Evolutionary conservation across 345 rosid genomes (phyloP), one percentile per base, ranked within the genome.

Genomic region (Mangifera indica): DNA sequence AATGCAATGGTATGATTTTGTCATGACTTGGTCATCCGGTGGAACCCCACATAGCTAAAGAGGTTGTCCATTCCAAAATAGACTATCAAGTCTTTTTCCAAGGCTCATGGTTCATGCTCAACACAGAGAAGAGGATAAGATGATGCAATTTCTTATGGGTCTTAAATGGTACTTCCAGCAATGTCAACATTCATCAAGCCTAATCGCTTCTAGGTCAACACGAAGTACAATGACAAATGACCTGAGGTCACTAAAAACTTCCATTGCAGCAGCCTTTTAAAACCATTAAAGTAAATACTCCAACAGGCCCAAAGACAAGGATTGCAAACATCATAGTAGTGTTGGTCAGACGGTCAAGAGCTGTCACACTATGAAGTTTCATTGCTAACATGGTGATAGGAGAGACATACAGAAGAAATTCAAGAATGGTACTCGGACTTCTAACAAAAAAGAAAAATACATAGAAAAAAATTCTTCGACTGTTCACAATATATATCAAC

Each of bases 141-240:
- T 69, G 54, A 49, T 46, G 57, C 57, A 66, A 48, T 48, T 66
- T 26, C 34, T 20, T 66, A 66, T 66, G 21, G 61, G 37, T 37
- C 37, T n/a, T n/a, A n/a, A n/a, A n/a, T n/a, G n/a, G n/a, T n/a
- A n/a, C n/a, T n/a, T 58, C 15, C 10, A 34, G 40, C 3, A 13
- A 6, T 15, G 15, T 70, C 0, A 72, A 12, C 34, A 4, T 29
- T 29, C 34, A 29, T 29, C 34, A 29, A 29, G 34, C 34, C 34
- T 29, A 29, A 1, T 29, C 34, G 1, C 34, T 29, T 29, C 2
- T 29, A 1, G 4, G 1, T 29, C 34, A 29, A 29, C 2, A 29
- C 4, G 34, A 29, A 29, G 34, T 4, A 29, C 34, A 29, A 29
- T 1, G 34, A 29, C 4, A n/a, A 29, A 29, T 29, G 34, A 29